Evolutionary conservation across 2,329 filamentous ascomycete species (phyloP), one percentile per base, ranked within the genome.

Genomic region (Emericellopsis cladophorae): DNA sequence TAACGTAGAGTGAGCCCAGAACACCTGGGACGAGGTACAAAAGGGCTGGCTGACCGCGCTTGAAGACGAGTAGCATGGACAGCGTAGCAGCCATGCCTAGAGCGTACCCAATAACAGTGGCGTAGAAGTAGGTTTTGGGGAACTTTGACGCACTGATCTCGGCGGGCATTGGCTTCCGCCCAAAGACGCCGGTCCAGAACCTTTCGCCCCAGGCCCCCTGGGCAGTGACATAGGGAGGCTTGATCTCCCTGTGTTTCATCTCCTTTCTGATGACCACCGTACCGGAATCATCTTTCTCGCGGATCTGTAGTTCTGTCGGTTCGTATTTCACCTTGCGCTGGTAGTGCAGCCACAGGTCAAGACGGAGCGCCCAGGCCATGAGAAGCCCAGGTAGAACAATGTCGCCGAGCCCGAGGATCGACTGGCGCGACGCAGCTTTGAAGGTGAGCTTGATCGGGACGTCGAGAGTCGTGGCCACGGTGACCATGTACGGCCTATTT

Each of bases 371-470:
- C 34, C 95, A 72, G 2, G 77, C 86, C 46, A 96, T 82, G 62
- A 95, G 81, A 53, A 96, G 87, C 8, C 90, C 92, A 0, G 90
- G 90, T 4, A 98, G 70, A 2, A 95, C 84, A 43, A 98, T 84
- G 54, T 98, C 90, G n/a, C 90, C 90, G 0, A 96, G 71, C 0
- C 90, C 90, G 7, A 98, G 78, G 74, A 96, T 94, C 40, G 85
- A 76, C 23, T 67, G 64, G 21, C 81, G 79, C n/a, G 74, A 72
- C 2, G 84, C 80, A 2, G 68, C 64, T 18, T 68, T 59, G 46
- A 95, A 93, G 5, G 92, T 72, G 7, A 98, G 74, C 57, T 95
- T 96, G 58, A 95, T 92, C 0, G 90, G 92, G 0, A 90, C 84
- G 49, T 98, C 90, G 22, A 98, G 68, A 33, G 81, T 83, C 7